These are phyloP conservation scores for Zoysia japonica DNA, from an alignment of 176 grass and related monocot species.

Conservation along the genomic window DNA sequence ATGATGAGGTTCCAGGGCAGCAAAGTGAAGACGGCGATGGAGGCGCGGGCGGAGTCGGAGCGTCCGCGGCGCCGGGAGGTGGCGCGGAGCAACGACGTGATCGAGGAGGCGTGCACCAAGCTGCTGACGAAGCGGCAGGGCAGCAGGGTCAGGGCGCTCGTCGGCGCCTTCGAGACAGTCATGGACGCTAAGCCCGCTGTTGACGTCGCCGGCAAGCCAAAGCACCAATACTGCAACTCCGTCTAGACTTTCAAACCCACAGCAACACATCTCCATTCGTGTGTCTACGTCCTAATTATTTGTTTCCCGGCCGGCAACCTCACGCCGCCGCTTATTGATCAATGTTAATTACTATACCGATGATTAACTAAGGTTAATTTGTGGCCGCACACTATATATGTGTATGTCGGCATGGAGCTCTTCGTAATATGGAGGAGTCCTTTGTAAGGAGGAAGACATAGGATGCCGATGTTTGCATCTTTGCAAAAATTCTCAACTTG, in stretches of 20 bases:
- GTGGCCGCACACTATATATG: not conserved
- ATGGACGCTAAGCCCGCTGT: slow-evolving; percentile 39
- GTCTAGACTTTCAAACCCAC: not conserved
- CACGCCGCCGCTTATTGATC: not conserved
- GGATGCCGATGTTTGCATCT: slow-evolving; percentile 1
- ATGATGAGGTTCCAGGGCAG: slow-evolving; percentile 43
- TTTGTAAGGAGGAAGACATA: slow-evolving; percentile 3
- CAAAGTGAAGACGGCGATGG: slow-evolving; percentile 53
- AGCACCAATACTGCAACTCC: not conserved
- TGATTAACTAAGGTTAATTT: slow-evolving; percentile 20
- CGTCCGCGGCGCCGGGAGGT: slow-evolving; percentile 44
- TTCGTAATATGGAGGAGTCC: not conserved
- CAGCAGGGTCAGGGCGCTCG: slow-evolving; percentile 69
- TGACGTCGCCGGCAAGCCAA: slow-evolving; percentile 6
- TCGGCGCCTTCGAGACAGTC: slow-evolving; percentile 76
- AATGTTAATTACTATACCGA: not conserved
- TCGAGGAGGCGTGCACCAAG: slow-evolving; percentile 68
- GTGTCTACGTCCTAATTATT: slow-evolving; percentile 3
- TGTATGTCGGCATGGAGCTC: not conserved
- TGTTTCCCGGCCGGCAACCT: not conserved
- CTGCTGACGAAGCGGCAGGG: slow-evolving; percentile 61
- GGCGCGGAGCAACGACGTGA: slow-evolving; percentile 61
- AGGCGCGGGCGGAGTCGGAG: slow-evolving; percentile 33
- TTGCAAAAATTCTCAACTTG: not conserved
- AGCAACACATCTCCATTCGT: not conserved